These are phyloP conservation scores for Arbutus unedo DNA, from an alignment of 148 eudicot species.

Conservation along the genomic window DNA sequence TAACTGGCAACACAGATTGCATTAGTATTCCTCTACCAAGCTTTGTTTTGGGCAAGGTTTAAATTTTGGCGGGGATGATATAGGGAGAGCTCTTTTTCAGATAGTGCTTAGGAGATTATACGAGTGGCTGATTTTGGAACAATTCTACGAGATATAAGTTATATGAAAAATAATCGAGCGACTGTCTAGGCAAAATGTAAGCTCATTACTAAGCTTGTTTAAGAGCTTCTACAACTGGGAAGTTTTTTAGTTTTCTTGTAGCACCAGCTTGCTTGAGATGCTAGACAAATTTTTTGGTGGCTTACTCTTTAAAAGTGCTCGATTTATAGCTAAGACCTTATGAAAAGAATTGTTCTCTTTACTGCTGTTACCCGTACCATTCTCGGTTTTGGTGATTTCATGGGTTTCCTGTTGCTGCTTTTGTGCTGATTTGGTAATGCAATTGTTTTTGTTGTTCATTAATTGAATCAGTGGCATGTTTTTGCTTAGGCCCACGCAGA, in stretches of 20 bases:
- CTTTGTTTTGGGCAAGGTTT: neutral
- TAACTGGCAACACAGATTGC: neutral
- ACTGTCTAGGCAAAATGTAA: too few species aligned
- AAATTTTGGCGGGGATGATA: neutral
- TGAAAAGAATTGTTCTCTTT: neutral
- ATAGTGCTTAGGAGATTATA: neutral
- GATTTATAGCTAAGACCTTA: neutral
- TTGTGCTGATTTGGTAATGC: neutral
- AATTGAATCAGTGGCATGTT: slow-evolving; percentile 4
- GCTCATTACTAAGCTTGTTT: too few species aligned
- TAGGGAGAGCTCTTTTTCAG: neutral
- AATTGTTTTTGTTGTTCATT: neutral
- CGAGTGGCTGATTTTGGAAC: neutral
- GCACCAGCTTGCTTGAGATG: neutral
- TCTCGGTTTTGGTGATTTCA: slow-evolving; percentile 11
- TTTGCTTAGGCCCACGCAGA: slow-evolving; percentile 48
- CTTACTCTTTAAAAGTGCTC: neutral
- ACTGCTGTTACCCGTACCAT: neutral
- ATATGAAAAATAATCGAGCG: too few species aligned
- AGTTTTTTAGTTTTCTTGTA: neutral
- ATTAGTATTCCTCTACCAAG: neutral
- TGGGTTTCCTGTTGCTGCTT: neutral
- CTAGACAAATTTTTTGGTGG: neutral
- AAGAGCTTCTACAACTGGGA: neutral
- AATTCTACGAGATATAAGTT: neutral